A percentile compares a stretch with the other conserved stretches of the same genome.
phyloP scores from a whole-genome alignment of 768 basidiomycete genomes.

The Hortiboletus campestris region DNA sequence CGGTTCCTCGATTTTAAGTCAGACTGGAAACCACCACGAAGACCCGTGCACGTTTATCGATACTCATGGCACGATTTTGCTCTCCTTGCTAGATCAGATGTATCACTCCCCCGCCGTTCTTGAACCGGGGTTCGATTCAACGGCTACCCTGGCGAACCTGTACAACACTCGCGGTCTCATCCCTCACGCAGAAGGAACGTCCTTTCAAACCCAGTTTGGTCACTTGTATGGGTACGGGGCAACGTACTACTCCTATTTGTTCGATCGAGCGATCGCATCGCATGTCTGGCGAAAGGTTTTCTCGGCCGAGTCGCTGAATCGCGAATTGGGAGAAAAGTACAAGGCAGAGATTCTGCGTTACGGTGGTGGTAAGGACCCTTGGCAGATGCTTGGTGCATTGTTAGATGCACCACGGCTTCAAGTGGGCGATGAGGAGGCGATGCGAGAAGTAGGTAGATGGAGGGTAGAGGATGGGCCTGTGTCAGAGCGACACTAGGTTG shows the following conservation, averaged over 20 bases:
- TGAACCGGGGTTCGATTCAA: conserved; percentile 68
- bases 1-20: conserved; percentile 43
- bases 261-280: conserved; percentile 93
- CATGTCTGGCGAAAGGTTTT: conserved; percentile 86
- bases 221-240: conserved; percentile 97
- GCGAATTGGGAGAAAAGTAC: conserved; percentile 78
- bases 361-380: conserved; percentile 92
- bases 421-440: conserved; percentile 74
- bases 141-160: conserved; percentile 57
- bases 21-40: conserved; percentile 62
- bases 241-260: conserved; percentile 96
- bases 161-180: conserved; percentile 73
- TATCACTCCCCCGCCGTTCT: conserved; percentile 77
- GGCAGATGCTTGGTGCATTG: conserved; percentile 83
- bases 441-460: conserved; percentile 91
- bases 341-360: conserved; percentile 71
- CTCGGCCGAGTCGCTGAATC: conserved; percentile 57
- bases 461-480: conserved; percentile 72
- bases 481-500: conserved; percentile 53
- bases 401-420: conserved; percentile 64
- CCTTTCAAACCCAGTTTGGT: conserved; percentile 94
- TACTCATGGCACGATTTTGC: conserved; percentile 85
- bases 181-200: conserved; percentile 79
- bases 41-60: conserved; percentile 85
- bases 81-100: conserved; percentile 83